These are phyloP conservation scores for Calvatia gigantea DNA, from an alignment of 768 basidiomycete species.

Conservation along the genomic window DNA sequence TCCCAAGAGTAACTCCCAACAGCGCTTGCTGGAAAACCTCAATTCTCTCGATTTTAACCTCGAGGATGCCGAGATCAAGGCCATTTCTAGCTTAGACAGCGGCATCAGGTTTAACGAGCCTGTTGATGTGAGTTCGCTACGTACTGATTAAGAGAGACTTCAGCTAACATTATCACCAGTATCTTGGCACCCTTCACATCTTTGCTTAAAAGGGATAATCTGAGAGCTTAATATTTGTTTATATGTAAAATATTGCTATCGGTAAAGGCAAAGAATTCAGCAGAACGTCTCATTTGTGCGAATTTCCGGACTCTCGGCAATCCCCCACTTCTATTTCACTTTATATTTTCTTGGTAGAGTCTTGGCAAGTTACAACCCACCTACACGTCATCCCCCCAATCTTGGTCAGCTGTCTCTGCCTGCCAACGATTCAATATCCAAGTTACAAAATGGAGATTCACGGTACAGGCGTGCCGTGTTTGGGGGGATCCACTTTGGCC, in stretches of 20 bases:
- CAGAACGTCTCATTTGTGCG: no score
- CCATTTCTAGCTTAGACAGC: conserved; percentile 56
- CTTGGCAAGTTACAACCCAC: no score
- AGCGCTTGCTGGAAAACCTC: conserved; percentile 51
- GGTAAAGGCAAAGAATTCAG: neutral
- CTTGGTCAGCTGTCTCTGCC: no score
- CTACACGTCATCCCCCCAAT: no score
- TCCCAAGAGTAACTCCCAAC: conserved; percentile 58
- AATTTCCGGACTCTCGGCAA: no score
- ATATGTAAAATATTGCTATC: conserved; percentile 13
- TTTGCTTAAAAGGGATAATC: conserved; percentile 18
- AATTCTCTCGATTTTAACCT: conserved; percentile 41
- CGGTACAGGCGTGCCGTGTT: no score
- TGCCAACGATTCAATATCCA: no score
- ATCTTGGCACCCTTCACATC: conserved; percentile 24
- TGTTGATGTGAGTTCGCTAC: conserved; percentile 16
- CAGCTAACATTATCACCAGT: conserved; percentile 13
- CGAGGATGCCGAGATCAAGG: conserved; percentile 50
- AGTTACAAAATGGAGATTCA: no score
- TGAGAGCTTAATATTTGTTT: neutral
- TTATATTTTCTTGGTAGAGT: no score
- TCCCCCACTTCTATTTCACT: no score
- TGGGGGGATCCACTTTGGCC: no score
- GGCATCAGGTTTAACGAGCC: conserved; percentile 29
- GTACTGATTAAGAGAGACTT: neutral